Base-by-base conservation (phyloP, 78 protist genomes). In the Planoprotostelium fungivorum region DNA sequence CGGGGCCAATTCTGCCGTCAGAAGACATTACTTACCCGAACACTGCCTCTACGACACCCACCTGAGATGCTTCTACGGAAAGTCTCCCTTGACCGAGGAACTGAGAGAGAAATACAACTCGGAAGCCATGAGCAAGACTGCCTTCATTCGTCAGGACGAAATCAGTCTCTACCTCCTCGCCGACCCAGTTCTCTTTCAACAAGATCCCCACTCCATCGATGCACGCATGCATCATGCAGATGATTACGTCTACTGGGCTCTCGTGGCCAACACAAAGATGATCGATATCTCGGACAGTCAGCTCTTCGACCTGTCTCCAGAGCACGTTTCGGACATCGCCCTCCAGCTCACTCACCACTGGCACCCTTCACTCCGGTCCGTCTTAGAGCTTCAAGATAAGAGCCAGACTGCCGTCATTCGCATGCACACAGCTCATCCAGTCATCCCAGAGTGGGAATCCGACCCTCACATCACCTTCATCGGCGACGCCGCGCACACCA, bases 191-290 rank as follows among this genome's bases (percentile, higher is more conserved):
- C 83, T 84, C 83, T 88, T 88, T 0, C 83, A 83, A 84, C n/a
- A n/a, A n/a, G n/a, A n/a, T n/a, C 38, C 91, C 38, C 28, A 88
- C 29, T n/a, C n/a, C n/a, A n/a, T n/a, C n/a, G n/a, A n/a, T n/a
- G n/a, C n/a, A n/a, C n/a, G n/a, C n/a, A n/a, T n/a, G n/a, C n/a
- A n/a, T n/a, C n/a, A n/a, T n/a, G n/a, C n/a, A n/a, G n/a, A n/a
- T n/a, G 91, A 89, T 35, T 89, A 89, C 29, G n/a, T 89, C 88
- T 84, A 89, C n/a, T 89, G 91, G 91, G 37, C 86, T 9, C 29
- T 89, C 0, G 39, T 73, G 0, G 29, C 73, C 0, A 39, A 36
- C 38, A 37, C 29, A 29, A 10, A 35, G 10, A 31, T 25, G 0
- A 86, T 89, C 86, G 91, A 37, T 86, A 84, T 63, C n/a, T 36